These are phyloP conservation scores for Syncephalastrum sp. DNA, from an alignment of 371 early-diverging fungal genomes.

Conservation along the genomic window DNA sequence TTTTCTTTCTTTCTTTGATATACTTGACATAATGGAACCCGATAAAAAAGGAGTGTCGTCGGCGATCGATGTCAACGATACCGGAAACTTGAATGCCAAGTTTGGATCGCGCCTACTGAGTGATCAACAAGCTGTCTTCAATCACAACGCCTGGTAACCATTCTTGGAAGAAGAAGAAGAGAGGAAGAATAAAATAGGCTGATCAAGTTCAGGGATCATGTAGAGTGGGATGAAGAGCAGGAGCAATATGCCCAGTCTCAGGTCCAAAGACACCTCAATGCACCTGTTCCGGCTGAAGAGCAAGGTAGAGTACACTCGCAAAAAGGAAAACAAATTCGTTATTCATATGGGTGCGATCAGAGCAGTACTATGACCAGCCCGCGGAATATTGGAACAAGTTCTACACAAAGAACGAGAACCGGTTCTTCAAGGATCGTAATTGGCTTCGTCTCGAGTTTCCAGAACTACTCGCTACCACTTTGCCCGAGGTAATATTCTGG, in stretches of 20 bases:
- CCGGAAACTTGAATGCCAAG: slow-evolving; percentile 14
- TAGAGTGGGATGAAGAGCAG: slow-evolving; percentile 76
- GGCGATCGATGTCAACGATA: slow-evolving; percentile 24
- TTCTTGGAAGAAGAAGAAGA: background rate
- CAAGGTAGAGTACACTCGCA: slow-evolving; percentile 29
- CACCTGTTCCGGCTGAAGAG: slow-evolving; percentile 48
- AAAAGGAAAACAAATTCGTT: background rate
- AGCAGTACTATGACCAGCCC: slow-evolving; percentile 41
- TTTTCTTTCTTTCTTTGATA: background rate
- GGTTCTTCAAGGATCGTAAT: slow-evolving; percentile 94
- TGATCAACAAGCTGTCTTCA: slow-evolving; percentile 66
- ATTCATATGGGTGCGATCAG: slow-evolving; percentile 14
- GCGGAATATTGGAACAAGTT: slow-evolving; percentile 69
- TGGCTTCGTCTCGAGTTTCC: slow-evolving; percentile 94
- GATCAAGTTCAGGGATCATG: slow-evolving; percentile 69
- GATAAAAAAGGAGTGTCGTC: slow-evolving; percentile 41
- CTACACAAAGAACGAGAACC: slow-evolving; percentile 88
- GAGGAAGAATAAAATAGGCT: background rate
- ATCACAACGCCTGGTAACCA: slow-evolving; percentile 77
- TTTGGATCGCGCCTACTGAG: slow-evolving; percentile 68
- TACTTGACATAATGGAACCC: slow-evolving; percentile 2
- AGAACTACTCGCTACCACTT: slow-evolving; percentile 59
- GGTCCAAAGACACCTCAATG: slow-evolving; percentile 31
- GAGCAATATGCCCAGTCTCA: slow-evolving; percentile 51
- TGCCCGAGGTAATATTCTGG: slow-evolving; percentile 26